Evolutionary conservation across 306 rosid genomes (phyloP).

Genomic region (Cicer bijugum): DNA sequence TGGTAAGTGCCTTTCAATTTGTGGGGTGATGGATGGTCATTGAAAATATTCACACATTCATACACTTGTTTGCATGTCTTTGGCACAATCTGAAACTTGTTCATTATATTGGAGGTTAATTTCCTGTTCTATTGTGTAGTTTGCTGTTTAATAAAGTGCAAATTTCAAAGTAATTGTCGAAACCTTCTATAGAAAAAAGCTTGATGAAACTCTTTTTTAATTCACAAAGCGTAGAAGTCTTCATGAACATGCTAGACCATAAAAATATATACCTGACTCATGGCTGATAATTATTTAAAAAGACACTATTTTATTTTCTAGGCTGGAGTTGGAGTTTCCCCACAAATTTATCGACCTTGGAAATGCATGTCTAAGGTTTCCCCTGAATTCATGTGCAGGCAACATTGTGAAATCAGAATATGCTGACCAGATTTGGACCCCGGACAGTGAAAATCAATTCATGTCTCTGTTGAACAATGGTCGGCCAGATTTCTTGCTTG

Average conservation of each 20-base stretch:
- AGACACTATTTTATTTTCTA: constrained; percentile 17
- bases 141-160: constrained; percentile 29
- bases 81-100: constrained; percentile 15
- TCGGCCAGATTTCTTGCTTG: constrained; percentile 70
- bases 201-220: constrained; percentile 12
- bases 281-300: constrained; percentile 9
- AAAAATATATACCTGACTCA: not conserved
- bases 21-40: constrained; percentile 21
- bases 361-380: constrained; percentile 21
- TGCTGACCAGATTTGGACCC: constrained; percentile 54
- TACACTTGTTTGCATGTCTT: not conserved
- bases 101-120: constrained; percentile 4
- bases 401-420: constrained; percentile 62
- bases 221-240: constrained; percentile 21
- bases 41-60: not conserved
- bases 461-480: constrained; percentile 36
- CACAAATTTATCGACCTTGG: not conserved
- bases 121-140: constrained; percentile 23
- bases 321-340: not conserved
- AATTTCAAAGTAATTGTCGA: constrained; percentile 18
- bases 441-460: constrained; percentile 55
- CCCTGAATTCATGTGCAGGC: constrained; percentile 53
- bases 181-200: constrained; percentile 9
- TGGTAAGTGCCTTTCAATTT: constrained; percentile 59
- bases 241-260: constrained; percentile 4